Percentiles rank a stretch among this genome's conserved stretches.
Conservation (phyloP, 2,329 filamentous ascomycete species). For the Xylariaceae sp. region DNA sequence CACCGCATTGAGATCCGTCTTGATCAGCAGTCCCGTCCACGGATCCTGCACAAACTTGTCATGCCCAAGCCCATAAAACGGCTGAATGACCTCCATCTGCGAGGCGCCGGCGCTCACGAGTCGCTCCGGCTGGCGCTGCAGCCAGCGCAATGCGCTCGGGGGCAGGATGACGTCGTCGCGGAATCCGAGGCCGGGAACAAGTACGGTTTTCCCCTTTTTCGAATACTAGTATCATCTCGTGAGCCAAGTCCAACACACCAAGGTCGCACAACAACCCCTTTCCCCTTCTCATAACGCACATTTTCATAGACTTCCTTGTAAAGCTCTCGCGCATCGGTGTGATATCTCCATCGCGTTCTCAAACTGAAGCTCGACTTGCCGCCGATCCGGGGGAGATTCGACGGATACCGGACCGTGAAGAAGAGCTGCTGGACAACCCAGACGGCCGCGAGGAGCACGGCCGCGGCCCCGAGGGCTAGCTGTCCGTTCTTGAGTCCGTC, state of each 20-base stretch:
- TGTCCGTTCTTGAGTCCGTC: background rate
- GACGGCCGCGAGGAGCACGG: conserved; percentile 1
- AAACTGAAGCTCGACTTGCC: conserved; percentile 15
- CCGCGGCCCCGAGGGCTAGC: background rate
- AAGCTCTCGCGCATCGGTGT: conserved; percentile 16
- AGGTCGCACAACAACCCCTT: background rate
- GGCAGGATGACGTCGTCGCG: conserved; percentile 42
- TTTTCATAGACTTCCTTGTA: conserved; percentile 24
- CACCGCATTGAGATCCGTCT: conserved; percentile 33
- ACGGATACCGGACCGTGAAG: conserved; percentile 21
- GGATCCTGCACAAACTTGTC: conserved; percentile 22
- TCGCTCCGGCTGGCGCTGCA: conserved; percentile 36
- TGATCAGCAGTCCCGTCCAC: conserved; percentile 31
- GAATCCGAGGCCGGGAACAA: conserved; percentile 38
- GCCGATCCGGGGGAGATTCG: conserved; percentile 19
- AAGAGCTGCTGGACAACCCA: conserved; percentile 16
- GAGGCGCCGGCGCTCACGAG: conserved; percentile 34
- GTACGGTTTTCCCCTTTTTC: conserved; percentile 38
- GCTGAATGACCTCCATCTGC: conserved; percentile 37
- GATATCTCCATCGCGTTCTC: conserved; percentile 19
- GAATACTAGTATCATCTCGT: conserved; percentile 33
- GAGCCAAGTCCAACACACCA: background rate
- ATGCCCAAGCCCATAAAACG: conserved; percentile 36
- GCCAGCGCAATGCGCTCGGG: conserved; percentile 36
- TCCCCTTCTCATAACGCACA: conserved; percentile 13